Evolutionary conservation across 2,329 filamentous ascomycete genomes (phyloP).

Genomic region (Neopestalotiopsis sp.): DNA sequence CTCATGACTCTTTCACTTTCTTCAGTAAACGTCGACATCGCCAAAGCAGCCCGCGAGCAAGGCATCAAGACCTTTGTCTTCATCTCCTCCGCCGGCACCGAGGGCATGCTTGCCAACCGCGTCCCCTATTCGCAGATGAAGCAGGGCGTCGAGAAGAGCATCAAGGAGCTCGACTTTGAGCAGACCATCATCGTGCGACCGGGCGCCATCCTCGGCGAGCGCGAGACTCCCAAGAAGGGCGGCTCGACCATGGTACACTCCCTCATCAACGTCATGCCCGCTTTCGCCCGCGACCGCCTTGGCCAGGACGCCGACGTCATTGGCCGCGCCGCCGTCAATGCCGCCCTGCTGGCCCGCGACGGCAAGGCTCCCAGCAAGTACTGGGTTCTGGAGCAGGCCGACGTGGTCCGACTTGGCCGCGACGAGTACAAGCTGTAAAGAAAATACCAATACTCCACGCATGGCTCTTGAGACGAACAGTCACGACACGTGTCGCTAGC

Average conservation of each 20-base stretch:
- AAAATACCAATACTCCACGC: too few species aligned
- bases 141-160: conserved; percentile 80
- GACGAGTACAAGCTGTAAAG: conserved; percentile 52
- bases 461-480: not conserved
- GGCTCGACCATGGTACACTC: conserved; percentile 62
- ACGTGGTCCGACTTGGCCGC: conserved; percentile 72
- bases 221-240: conserved; percentile 61
- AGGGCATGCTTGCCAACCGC: conserved; percentile 44
- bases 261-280: conserved; percentile 60
- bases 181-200: conserved; percentile 77
- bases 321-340: conserved; percentile 68
- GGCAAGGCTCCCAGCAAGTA: conserved; percentile 63
- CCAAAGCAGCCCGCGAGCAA: conserved; percentile 72
- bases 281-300: conserved; percentile 66
- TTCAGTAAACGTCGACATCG: conserved; percentile 75
- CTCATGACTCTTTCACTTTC: conserved; percentile 2
- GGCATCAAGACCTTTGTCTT: conserved; percentile 80
- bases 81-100: conserved; percentile 64
- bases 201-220: conserved; percentile 74
- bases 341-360: conserved; percentile 60
- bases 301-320: conserved; percentile 79
- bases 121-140: conserved; percentile 75
- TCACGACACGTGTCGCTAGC: not conserved
- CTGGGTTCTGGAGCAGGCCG: conserved; percentile 64
- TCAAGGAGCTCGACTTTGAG: conserved; percentile 76